Conservation (phyloP, 768 basidiomycete species). For the Tulasnella sp. region DNA sequence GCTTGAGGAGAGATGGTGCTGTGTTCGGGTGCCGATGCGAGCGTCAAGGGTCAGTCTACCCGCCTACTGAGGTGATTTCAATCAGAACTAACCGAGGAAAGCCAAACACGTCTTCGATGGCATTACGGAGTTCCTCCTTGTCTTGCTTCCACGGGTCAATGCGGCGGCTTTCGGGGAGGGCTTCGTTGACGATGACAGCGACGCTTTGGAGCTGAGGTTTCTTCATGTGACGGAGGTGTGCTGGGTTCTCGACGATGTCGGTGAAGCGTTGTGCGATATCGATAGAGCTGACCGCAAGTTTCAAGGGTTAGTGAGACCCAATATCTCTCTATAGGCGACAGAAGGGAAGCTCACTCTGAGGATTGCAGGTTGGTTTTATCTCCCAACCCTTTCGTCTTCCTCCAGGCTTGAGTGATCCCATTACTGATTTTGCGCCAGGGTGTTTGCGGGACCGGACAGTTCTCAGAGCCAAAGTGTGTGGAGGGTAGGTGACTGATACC, state of each 20-base stretch:
- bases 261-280: neutral
- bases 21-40: neutral
- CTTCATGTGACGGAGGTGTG: constrained; percentile 6
- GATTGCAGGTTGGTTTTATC: neutral
- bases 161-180: neutral
- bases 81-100: constrained; percentile 2
- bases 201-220: constrained; percentile 7
- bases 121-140: constrained; percentile 4
- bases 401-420: constrained; percentile 2
- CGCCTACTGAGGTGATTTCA: neutral
- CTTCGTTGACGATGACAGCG: constrained; percentile 5
- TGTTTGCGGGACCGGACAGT: neutral
- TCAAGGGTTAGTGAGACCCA: neutral
- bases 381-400: neutral
- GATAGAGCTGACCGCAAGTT: neutral
- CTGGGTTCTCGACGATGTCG: neutral
- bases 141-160: neutral
- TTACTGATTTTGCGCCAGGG: constrained; percentile 7
- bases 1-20: neutral
- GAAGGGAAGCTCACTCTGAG: neutral
- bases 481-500: neutral
- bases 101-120: constrained; percentile 1
- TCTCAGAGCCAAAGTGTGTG: neutral
- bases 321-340: neutral
- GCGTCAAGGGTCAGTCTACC: neutral